Base-by-base conservation (phyloP, 768 basidiomycete genomes). In the Cytidiella melzeri region DNA sequence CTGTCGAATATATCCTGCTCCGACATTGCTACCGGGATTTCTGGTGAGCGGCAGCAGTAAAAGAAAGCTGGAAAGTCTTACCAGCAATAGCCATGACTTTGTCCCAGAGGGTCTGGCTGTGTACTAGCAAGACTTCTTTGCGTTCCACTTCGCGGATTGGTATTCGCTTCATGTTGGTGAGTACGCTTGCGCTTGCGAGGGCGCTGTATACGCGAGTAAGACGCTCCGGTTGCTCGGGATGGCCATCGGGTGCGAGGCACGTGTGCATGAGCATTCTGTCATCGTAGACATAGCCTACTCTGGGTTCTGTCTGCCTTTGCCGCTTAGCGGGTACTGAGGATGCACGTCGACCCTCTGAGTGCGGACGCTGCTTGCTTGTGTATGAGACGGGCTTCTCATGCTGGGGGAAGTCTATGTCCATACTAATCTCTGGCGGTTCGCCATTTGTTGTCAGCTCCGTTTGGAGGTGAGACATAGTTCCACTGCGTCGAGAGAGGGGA, bases 41-140 rank as follows among this genome's bases (percentile, higher is more conserved):
- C 20, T 38, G 43, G 38, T 54, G 44, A 51, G 58, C 61, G 45
- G 57, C 56, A 50, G 11, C 47, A 28, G 26, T 18, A 23, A 44
- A 25, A 5, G 24, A n/a, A 30, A 15, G n/a, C 24, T 34, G 24
- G 49, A 20, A 47, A 48, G 56, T 75, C 87, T 70, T 66, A 94
- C 93, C 73, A 67, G 84, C 83, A 21, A 93, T 83, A 20, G 62
- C 83, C 50, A 86, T 72, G 19, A 98, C 85, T 67, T 89, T 90
- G 55, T 92, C 80, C 93, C 94, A 97, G 55, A 92, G 88, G 43
- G 87, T 87, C 58, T 87, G 83, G 41, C 83, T 85, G 66, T 99
- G 96, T 3, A 97, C 92, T 20, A 97, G 80, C 49, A 91, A 67
- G 11, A 83, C 88, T 68, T 98, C 94, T 25, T 84, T 76, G 52